Percentiles rank a stretch among this genome's conserved stretches.
phyloP scores from a whole-genome alignment of 1,284 basidiomycete genomes.

The Pholiota adiposa region DNA sequence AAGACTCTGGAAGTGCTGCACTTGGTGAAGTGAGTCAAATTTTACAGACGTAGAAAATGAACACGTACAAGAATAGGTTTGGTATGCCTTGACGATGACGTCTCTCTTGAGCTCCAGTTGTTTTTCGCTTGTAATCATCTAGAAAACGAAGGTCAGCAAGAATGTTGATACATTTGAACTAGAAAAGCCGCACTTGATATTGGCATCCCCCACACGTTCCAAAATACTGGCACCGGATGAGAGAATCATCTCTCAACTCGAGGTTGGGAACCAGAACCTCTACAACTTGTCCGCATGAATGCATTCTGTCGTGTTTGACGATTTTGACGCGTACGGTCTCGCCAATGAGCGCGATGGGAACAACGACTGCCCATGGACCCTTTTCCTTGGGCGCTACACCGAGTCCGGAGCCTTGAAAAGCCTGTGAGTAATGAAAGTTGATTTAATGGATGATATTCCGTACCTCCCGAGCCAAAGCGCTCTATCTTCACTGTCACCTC shows the following conservation, averaged over 20 bases:
- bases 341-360: conserved; percentile 84
- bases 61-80: conserved; percentile 71
- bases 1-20: conserved; percentile 57
- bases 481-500: conserved; percentile 71
- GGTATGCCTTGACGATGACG: conserved; percentile 88
- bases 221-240: conserved; percentile 86
- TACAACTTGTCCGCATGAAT: conserved; percentile 80
- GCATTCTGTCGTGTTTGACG: conserved; percentile 66
- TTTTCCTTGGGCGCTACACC: conserved; percentile 53
- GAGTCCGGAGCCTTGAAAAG: conserved; percentile 66
- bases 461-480: conserved; percentile 68
- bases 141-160: not conserved
- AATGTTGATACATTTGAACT: not conserved
- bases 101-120: conserved; percentile 88
- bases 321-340: conserved; percentile 78
- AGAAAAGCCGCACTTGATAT: conserved; percentile 61
- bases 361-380: conserved; percentile 77
- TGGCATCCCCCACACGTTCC: conserved; percentile 81
- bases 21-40: conserved; percentile 2
- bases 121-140: conserved; percentile 88
- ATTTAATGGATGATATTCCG: too few species aligned
- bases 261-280: conserved; percentile 70
- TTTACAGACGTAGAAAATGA: not conserved
- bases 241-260: conserved; percentile 65
- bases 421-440: not conserved